Evolutionary conservation across 75 land plant genomes (phyloP), one percentile per base, ranked within the genome.

Genomic region (Chamaecyparis obtusa): DNA sequence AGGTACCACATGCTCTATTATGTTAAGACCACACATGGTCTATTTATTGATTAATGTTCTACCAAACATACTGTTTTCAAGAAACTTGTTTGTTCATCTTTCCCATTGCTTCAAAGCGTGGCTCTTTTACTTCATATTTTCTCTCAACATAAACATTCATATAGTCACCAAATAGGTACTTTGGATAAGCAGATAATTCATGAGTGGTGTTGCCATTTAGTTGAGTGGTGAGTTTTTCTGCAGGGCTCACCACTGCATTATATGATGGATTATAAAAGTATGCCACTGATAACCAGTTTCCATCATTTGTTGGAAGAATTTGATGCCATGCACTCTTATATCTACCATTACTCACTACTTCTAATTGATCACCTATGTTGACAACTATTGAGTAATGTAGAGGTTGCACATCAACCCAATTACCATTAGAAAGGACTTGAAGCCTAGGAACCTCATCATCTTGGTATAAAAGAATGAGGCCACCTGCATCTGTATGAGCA

Each of bases 401-500:
- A 9, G 96, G 96, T 3, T 94, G 92, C 13, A 96, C 96, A 51
- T 92, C 91, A 48, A 94, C 83, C 97, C 96, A 96, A 49, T 91
- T 41, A 41, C 89, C 96, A 83, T 91, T 96, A 85, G 94, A 93
- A 32, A 93, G 94, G 0, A 96, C 92, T 87, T 95, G 94, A 30
- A 94, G 93, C 84, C 97, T 95, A 35, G 92, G 87, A 44, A 93
- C 95, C 46, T 90, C 89, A 78, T 91, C 94, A 33, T 95, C 95
- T 83, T 93, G 95, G 86, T 92, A 91, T 72, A 93, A 93, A 10
- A 94, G 87, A 84, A 95, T 94, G 83, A 94, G 85, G 69, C 95
- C 95, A 21, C 95, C 94, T 46, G 94, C 93, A 49, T 95, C 95
- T 44, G 95, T 92, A 91, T 95, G 97, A 7, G 93, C 91, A 1